Percentiles rank a stretch among this genome's conserved stretches.
Evolutionary conservation across 2,329 filamentous ascomycete genomes (phyloP).

Genomic region (Cladosporium sp.): DNA sequence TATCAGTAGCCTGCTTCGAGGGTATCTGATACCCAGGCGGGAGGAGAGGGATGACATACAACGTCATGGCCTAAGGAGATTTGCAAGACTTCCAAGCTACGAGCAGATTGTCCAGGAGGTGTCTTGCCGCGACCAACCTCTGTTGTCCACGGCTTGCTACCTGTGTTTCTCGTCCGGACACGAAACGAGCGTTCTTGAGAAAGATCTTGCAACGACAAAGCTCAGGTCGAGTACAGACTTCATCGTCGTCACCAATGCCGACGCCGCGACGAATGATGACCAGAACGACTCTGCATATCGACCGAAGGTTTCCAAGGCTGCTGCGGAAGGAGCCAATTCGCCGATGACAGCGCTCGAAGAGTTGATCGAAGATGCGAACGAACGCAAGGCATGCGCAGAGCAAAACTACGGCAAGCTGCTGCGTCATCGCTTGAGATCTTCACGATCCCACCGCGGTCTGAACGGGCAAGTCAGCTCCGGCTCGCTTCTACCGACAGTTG

Average conservation of each 20-base stretch:
- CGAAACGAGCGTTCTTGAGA: slow-evolving; percentile 50
- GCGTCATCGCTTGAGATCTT: not conserved
- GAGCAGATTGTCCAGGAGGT: slow-evolving; percentile 24
- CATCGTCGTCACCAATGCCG: slow-evolving; percentile 56
- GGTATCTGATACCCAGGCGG: slow-evolving; percentile 34
- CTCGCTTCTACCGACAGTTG: slow-evolving; percentile 21
- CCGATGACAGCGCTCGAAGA: slow-evolving; percentile 18
- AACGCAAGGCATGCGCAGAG: slow-evolving; percentile 30
- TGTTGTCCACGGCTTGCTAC: slow-evolving; percentile 53
- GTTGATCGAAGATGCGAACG: slow-evolving; percentile 32
- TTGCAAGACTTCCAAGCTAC: slow-evolving; percentile 16
- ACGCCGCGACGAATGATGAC: slow-evolving; percentile 27
- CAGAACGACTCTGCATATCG: not conserved
- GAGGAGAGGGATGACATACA: not conserved
- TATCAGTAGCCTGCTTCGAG: slow-evolving; percentile 50
- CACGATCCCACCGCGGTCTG: not conserved
- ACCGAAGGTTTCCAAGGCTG: slow-evolving; percentile 13
- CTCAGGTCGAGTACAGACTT: slow-evolving; percentile 47
- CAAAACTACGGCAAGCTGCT: slow-evolving; percentile 25
- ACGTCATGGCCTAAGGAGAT: not conserved
- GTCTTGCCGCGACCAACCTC: slow-evolving; percentile 16
- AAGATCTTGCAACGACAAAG: slow-evolving; percentile 48
- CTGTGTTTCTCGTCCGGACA: slow-evolving; percentile 51
- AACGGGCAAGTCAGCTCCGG: not conserved
- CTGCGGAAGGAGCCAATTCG: not conserved